These are phyloP conservation scores for Dalbergia oliveri DNA, from an alignment of 306 rosid species.

Conservation along the genomic window DNA sequence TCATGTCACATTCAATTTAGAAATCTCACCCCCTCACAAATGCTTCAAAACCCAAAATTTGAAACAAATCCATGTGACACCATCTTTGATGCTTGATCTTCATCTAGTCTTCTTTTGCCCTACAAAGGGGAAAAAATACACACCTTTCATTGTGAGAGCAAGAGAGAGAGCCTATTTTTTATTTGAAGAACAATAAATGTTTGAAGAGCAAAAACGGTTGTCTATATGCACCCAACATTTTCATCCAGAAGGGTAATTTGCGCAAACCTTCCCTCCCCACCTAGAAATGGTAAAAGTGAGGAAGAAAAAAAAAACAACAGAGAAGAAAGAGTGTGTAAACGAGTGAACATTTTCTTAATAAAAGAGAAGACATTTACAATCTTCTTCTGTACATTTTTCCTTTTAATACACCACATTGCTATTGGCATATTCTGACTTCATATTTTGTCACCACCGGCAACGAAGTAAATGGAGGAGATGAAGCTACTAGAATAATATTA, in stretches of 20 bases:
- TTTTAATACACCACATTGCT: background rate
- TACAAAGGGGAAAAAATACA: constrained; percentile 69
- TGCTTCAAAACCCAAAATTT: constrained; percentile 56
- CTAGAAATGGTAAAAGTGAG: constrained; percentile 6
- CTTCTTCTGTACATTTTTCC: background rate
- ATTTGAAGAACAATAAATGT: constrained; percentile 13
- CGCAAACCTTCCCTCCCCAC: constrained; percentile 3
- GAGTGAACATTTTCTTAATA: background rate
- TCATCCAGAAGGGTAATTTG: background rate
- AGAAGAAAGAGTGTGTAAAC: background rate
- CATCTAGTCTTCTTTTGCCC: constrained; percentile 95
- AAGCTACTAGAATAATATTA: background rate
- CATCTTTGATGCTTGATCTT: constrained; percentile 74
- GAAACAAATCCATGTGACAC: constrained; percentile 63
- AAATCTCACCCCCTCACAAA: constrained; percentile 50
- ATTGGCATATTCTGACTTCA: background rate
- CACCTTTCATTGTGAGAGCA: constrained; percentile 72
- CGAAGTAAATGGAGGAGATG: background rate
- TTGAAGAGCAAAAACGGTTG: constrained; percentile 24
- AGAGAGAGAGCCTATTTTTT: constrained; percentile 51
- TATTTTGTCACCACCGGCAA: background rate
- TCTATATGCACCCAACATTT: constrained; percentile 24
- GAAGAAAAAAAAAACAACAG: too few species aligned
- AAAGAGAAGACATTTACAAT: background rate
- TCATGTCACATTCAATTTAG: constrained; percentile 40